phyloP scores from a whole-genome alignment of 768 basidiomycete species.

The Russula earlei region DNA sequence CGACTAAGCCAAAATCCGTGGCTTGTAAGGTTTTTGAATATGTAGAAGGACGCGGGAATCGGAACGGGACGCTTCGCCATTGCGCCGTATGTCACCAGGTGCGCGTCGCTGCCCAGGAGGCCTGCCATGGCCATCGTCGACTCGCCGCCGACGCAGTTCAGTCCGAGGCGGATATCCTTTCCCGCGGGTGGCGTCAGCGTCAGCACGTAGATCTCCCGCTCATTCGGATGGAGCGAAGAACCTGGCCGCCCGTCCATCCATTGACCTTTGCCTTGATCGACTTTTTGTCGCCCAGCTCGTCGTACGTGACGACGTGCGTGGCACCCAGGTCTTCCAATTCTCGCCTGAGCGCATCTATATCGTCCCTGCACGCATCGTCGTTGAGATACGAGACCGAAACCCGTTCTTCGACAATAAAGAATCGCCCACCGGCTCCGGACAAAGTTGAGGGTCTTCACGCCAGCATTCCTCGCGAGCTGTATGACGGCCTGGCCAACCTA shows the following conservation, averaged over 20 bases:
- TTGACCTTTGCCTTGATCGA: slow-evolving; percentile 42
- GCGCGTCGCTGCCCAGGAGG: slow-evolving; percentile 55
- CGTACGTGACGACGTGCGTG: slow-evolving; percentile 68
- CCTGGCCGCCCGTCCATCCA: slow-evolving; percentile 57
- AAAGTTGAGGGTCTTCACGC: slow-evolving; percentile 73
- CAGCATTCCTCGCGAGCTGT: slow-evolving; percentile 66
- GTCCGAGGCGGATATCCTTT: slow-evolving; percentile 36
- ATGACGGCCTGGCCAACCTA: slow-evolving; percentile 81
- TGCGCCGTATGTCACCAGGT: slow-evolving; percentile 80
- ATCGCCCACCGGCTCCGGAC: slow-evolving; percentile 54
- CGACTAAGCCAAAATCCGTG: slow-evolving; percentile 74
- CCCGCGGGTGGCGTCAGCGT: not conserved
- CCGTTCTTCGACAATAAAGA: not conserved
- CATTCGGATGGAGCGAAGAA: slow-evolving; percentile 27
- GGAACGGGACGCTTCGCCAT: slow-evolving; percentile 75
- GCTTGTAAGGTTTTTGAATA: slow-evolving; percentile 73
- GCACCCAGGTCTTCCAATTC: slow-evolving; percentile 57
- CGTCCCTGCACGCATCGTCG: slow-evolving; percentile 32
- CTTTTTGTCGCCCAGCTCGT: slow-evolving; percentile 52
- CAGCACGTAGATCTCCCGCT: not conserved
- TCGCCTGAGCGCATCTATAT: slow-evolving; percentile 40
- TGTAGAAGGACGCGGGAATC: slow-evolving; percentile 68
- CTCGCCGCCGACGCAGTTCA: slow-evolving; percentile 58
- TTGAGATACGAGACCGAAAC: not conserved
- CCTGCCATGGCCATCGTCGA: slow-evolving; percentile 62